Evolutionary conservation across 441 rosid species (phyloP).

Genomic region (Pelargonium myrrhifolium): DNA sequence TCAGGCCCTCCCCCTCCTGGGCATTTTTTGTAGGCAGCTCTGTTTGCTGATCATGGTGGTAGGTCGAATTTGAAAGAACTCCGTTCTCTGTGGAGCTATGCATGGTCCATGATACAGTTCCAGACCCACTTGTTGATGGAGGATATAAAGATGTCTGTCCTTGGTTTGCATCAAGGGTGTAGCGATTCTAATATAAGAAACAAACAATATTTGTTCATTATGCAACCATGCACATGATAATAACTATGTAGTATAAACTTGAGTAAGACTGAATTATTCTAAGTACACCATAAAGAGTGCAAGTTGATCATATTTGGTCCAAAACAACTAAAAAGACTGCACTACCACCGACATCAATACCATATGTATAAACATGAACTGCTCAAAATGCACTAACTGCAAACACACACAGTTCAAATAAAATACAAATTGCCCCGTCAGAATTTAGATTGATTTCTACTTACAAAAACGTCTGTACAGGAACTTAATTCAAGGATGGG

Average conservation of each 20-base stretch:
- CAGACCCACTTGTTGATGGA: constrained; percentile 46
- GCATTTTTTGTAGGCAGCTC: constrained; percentile 34
- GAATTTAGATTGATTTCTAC: too few relatives aligned
- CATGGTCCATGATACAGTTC: constrained; percentile 47
- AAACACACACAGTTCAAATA: too few relatives aligned
- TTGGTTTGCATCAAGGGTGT: constrained; percentile 53
- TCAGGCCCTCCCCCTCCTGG: constrained; percentile 41
- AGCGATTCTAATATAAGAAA: constrained; percentile 40
- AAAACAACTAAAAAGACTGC: constrained; percentile 1
- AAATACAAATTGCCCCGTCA: too few relatives aligned
- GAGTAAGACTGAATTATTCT: neutral
- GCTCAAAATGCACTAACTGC: too few relatives aligned
- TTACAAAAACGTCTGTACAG: too few relatives aligned
- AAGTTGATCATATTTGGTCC: neutral
- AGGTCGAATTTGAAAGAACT: constrained; percentile 37
- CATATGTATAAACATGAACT: too few relatives aligned
- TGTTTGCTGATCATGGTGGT: constrained; percentile 49
- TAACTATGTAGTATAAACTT: neutral
- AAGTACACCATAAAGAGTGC: neutral
- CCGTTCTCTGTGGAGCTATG: constrained; percentile 51
- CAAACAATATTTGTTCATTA: constrained; percentile 1
- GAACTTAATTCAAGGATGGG: too few relatives aligned
- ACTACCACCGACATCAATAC: neutral
- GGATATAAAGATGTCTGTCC: constrained; percentile 48
- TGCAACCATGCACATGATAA: constrained; percentile 1